Evolutionary conservation across 441 rosid genomes (phyloP).

Genomic region (Populus trichocarpa): DNA sequence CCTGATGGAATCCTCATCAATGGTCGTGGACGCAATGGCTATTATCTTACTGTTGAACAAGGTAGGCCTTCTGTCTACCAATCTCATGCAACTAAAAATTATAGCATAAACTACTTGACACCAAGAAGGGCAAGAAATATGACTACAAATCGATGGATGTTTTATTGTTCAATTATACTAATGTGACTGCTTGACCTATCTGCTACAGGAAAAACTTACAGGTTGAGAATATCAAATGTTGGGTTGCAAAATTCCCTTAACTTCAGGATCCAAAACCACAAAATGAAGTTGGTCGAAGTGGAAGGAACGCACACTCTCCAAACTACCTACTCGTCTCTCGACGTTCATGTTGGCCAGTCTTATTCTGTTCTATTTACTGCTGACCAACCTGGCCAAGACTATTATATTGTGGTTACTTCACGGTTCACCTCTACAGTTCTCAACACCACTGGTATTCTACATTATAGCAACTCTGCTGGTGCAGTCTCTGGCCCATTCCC

Average conservation of each 20-base stretch:
- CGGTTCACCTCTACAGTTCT: constrained; percentile 58
- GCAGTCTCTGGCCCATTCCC: constrained; percentile 72
- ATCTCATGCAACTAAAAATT: neutral
- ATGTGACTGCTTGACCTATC: neutral
- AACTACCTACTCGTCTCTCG: constrained; percentile 62
- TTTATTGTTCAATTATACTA: neutral
- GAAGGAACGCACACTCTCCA: constrained; percentile 95
- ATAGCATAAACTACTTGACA: neutral
- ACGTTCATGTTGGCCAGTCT: constrained; percentile 91
- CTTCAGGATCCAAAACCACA: constrained; percentile 83
- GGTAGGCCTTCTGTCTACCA: constrained; percentile 27
- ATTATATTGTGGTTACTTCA: constrained; percentile 78
- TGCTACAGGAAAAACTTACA: constrained; percentile 68
- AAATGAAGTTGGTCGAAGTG: constrained; percentile 79
- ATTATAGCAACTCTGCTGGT: constrained; percentile 69
- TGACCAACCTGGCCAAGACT: constrained; percentile 75
- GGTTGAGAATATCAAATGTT: constrained; percentile 87
- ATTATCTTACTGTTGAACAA: constrained; percentile 61
- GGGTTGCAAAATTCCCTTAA: constrained; percentile 73
- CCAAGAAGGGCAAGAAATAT: too few relatives aligned
- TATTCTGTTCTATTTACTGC: constrained; percentile 77
- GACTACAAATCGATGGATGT: neutral
- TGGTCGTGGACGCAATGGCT: constrained; percentile 72
- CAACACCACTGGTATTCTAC: constrained; percentile 64
- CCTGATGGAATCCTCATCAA: constrained; percentile 90